These are phyloP conservation scores for Aspergillus arachidicola DNA, from an alignment of 2,329 filamentous ascomycete species.

Conservation along the genomic window DNA sequence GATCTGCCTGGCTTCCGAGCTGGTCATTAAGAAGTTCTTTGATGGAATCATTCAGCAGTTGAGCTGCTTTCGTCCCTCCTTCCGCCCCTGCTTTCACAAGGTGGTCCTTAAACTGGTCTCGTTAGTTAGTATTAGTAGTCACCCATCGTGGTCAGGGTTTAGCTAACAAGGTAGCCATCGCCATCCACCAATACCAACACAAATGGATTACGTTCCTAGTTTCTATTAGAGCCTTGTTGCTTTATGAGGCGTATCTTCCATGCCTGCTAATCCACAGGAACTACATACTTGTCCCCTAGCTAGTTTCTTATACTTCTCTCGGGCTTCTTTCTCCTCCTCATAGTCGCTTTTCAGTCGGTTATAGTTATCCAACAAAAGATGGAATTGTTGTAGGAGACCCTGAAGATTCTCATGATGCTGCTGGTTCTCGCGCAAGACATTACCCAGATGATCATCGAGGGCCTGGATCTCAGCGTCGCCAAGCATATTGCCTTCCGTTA, in stretches of 20 bases:
- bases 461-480: conserved; percentile 21
- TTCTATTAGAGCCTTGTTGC: conserved; percentile 11
- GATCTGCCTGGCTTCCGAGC: conserved; percentile 50
- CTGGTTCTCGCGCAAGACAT: conserved; percentile 25
- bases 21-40: conserved; percentile 47
- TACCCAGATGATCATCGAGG: conserved; percentile 16
- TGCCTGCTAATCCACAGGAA: background rate
- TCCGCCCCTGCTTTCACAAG: conserved; percentile 52
- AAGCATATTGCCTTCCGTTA: conserved; percentile 17
- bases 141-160: background rate
- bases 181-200: conserved; percentile 65
- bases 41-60: conserved; percentile 55
- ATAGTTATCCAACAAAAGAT: conserved; percentile 56
- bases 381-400: conserved; percentile 43
- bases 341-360: conserved; percentile 59
- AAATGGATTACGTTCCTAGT: conserved; percentile 57
- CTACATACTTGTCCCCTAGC: conserved; percentile 46
- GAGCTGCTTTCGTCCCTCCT: conserved; percentile 60
- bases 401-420: conserved; percentile 34
- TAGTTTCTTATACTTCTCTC: conserved; percentile 59
- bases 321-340: conserved; percentile 57
- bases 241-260: background rate
- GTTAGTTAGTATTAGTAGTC: conserved; percentile 56
- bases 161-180: conserved; percentile 56
- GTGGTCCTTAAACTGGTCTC: conserved; percentile 60